A percentile compares a stretch with the other conserved stretches of the same genome.
phyloP scores from a whole-genome alignment of 306 rosid genomes.

The Astragalus glycyphyllos region DNA sequence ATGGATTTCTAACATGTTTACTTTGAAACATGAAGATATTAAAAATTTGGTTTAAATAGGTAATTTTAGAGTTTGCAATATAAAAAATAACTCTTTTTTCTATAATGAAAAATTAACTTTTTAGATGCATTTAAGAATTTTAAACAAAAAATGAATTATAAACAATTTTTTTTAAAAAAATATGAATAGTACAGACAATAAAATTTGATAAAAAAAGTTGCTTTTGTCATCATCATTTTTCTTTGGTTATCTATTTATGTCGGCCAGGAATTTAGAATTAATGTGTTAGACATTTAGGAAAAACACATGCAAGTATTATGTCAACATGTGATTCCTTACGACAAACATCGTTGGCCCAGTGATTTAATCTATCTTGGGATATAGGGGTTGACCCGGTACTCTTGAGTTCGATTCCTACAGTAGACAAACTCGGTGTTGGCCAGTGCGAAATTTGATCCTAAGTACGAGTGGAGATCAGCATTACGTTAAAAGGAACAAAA shows the following conservation, averaged over 20 bases:
- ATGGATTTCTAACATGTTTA: neutral
- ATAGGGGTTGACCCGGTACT: no score
- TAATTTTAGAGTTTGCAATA: no score
- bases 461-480: no score
- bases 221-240: neutral
- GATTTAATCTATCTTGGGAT: no score
- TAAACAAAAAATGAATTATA: neutral
- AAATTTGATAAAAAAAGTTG: neutral
- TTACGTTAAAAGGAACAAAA: no score
- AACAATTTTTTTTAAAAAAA: neutral
- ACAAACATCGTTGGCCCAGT: no score
- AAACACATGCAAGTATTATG: neutral
- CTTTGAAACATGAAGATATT: neutral
- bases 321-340: neutral
- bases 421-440: no score
- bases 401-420: no score
- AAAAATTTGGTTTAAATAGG: neutral
- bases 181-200: neutral
- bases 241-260: neutral
- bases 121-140: neutral
- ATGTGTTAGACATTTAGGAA: neutral
- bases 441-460: no score
- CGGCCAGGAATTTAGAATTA: slow-evolving; percentile 26
- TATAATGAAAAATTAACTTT: neutral
- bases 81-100: no score